Conservation (phyloP, 2,329 filamentous ascomycete genomes). For the Botrytis tulipae region DNA sequence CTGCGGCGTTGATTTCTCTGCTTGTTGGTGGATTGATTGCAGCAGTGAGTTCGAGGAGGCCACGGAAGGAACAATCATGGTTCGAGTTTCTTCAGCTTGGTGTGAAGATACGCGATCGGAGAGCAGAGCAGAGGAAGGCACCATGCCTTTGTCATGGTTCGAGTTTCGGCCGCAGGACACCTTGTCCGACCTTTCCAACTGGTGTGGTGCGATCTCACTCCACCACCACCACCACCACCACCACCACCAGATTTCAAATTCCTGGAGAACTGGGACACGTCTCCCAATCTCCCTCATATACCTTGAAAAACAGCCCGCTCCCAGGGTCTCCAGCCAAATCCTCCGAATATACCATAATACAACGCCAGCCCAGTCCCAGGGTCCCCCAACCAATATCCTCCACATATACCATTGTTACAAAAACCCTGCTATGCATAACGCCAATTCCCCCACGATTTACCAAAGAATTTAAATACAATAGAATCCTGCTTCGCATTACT, state of each 20-base stretch:
- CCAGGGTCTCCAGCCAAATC: background rate
- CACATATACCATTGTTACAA: background rate
- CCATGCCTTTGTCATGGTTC: slow-evolving; percentile 15
- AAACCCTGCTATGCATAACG: background rate
- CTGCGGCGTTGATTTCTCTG: background rate
- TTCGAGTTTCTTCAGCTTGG: background rate
- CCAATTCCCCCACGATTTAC: background rate
- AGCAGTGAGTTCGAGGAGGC: background rate
- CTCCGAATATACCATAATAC: background rate
- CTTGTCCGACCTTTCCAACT: background rate
- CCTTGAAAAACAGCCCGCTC: background rate
- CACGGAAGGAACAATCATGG: background rate
- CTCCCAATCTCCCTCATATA: background rate
- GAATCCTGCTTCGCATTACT: background rate
- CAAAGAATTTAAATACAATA: background rate
- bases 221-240: background rate
- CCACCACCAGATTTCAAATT: background rate
- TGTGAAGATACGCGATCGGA: too few species aligned
- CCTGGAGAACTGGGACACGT: background rate
- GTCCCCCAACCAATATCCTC: background rate
- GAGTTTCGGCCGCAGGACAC: background rate
- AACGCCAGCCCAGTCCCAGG: background rate
- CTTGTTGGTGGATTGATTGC: background rate
- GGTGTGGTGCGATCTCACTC: background rate
- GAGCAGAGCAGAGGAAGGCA: slow-evolving; percentile 21